Evolutionary conservation across 257 asterid species (phyloP), one percentile per base, ranked within the genome.

Genomic region (Rubia yunnanensis): DNA sequence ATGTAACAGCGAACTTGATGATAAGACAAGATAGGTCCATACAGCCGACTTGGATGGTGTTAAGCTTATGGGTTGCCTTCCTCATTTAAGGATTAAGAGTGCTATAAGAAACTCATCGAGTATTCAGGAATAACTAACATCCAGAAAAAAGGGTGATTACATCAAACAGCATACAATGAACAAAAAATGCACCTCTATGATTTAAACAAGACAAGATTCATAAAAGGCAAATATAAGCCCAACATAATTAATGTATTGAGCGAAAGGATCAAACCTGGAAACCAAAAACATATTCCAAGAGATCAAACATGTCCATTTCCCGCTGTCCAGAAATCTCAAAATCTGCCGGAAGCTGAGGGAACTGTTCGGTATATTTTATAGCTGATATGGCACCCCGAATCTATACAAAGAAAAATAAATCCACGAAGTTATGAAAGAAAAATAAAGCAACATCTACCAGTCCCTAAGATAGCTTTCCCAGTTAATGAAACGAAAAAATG

Each of bases 261-360:
- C 22, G 3, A 73, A 56, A 54, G 71, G 60, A 30, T 58, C 70
- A 63, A 67, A 92, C 98, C 97, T 92, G 99, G 75, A 92, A 92
- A 73, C 97, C 97, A 73, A 92, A 92, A 49, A 84, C 94, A 65
- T 75, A 87, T 80, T 89, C 96, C 86, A 92, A 77, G 49, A 92
- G 89, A 78, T 92, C 99, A 80, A 92, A 89, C 99, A 92, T 89
- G 78, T 92, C 99, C 86, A 74, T 41, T 44, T 81, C 73, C 71
- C 95, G 82, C 68, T 81, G 92, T 69, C 88, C 94, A 73, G 86
- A 72, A 67, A 78, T 70, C 74, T 84, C 84, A 84, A 79, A 83
- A 79, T 72, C 84, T 62, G 86, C 74, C 50, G 97, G 94, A 75
- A 92, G 86, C 77, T 79, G 84, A 67, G 98, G 95, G 71, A 84